Evolutionary conservation across 345 rosid species (phyloP).

Genomic region (Arabis hirsuta): DNA sequence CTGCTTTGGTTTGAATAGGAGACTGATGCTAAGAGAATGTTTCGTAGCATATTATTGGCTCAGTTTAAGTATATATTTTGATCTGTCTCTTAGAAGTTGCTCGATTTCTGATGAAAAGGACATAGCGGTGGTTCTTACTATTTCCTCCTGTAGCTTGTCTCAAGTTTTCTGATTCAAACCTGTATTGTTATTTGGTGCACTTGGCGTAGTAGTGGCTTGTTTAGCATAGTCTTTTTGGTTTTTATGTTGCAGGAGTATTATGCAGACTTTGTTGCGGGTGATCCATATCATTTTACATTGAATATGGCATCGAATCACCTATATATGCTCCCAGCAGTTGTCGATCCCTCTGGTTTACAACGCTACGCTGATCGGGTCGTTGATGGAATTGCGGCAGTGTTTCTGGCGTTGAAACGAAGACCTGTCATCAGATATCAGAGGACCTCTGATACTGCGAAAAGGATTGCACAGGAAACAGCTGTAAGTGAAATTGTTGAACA

Average conservation of each 20-base stretch:
- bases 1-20: slow-evolving; percentile 17
- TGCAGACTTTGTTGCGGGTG: slow-evolving; percentile 90
- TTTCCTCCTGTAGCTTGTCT: slow-evolving; percentile 2
- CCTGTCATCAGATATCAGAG: slow-evolving; percentile 94
- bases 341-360: slow-evolving; percentile 92
- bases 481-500: slow-evolving; percentile 54
- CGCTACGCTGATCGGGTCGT: slow-evolving; percentile 80
- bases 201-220: slow-evolving; percentile 14
- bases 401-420: slow-evolving; percentile 86
- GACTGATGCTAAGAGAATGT: slow-evolving; percentile 1
- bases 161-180: slow-evolving; percentile 3
- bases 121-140: slow-evolving; percentile 1
- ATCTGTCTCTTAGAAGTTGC: not conserved
- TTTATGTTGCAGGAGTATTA: slow-evolving; percentile 82
- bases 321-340: slow-evolving; percentile 96
- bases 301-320: slow-evolving; percentile 78
- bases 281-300: slow-evolving; percentile 87
- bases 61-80: not conserved
- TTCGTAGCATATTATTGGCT: not conserved
- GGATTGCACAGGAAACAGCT: slow-evolving; percentile 93
- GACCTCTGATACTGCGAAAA: slow-evolving; percentile 93
- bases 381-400: slow-evolving; percentile 85
- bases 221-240: slow-evolving; percentile 13
- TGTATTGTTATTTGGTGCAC: not conserved
- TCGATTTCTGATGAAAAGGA: slow-evolving; percentile 3